A percentile compares a stretch with the other conserved stretches of the same genome.
Conservation (phyloP, 2,329 filamentous ascomycete genomes). For the Hypoxylon rubiginosum region DNA sequence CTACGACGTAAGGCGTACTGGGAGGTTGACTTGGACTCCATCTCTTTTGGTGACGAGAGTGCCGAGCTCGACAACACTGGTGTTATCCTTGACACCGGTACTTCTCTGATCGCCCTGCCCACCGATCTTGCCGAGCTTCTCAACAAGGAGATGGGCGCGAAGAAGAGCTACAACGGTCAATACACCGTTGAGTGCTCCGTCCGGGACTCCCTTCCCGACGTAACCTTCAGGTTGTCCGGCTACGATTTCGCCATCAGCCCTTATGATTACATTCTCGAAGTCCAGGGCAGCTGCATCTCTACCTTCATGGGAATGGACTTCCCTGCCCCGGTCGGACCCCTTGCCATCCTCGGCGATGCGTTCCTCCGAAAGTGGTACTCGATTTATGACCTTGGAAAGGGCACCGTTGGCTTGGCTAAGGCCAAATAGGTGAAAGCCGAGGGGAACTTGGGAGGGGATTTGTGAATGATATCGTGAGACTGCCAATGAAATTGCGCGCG, state of each 20-base stretch:
- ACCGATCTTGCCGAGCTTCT: constrained; percentile 92
- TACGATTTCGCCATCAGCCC: constrained; percentile 92
- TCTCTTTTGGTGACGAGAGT: constrained; percentile 86
- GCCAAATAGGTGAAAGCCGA: constrained; percentile 68
- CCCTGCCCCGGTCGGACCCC: constrained; percentile 87
- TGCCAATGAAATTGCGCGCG: constrained; percentile 30
- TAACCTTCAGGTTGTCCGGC: constrained; percentile 90
- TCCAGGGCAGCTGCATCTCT: constrained; percentile 95
- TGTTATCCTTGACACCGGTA: constrained; percentile 97
- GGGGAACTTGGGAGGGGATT: constrained; percentile 16
- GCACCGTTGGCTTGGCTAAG: constrained; percentile 89
- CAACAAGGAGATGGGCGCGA: constrained; percentile 97
- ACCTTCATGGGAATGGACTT: constrained; percentile 98
- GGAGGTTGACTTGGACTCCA: constrained; percentile 96
- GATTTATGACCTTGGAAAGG: constrained; percentile 93
- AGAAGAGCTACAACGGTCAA: constrained; percentile 97
- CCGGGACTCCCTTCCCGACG: constrained; percentile 85
- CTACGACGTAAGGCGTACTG: constrained; percentile 99
- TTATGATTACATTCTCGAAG: constrained; percentile 95
- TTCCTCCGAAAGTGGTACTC: constrained; percentile 92
- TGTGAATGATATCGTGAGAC: constrained; percentile 25
- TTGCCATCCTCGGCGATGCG: constrained; percentile 93
- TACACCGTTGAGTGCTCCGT: constrained; percentile 93
- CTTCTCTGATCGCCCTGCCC: constrained; percentile 95
- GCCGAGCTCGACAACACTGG: constrained; percentile 95